Base-by-base conservation (phyloP, 2,329 filamentous ascomycete genomes). In the Exophiala dermatitidis region DNA sequence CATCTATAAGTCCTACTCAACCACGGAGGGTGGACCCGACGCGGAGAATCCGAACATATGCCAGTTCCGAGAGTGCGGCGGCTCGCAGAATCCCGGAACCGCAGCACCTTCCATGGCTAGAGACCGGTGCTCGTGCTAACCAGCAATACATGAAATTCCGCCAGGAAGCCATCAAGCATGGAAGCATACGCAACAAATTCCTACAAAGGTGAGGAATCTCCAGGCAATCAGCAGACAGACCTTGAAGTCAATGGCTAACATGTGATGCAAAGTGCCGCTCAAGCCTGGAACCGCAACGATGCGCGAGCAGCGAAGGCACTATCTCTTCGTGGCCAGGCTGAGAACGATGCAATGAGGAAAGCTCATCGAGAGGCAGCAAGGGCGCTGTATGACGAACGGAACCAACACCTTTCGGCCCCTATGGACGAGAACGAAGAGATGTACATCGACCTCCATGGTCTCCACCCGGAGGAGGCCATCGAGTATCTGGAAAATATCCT, bases 221-320 rank as follows among this genome's bases (percentile, higher is more conserved):
- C 3, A 26, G 28, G 33, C 30, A 3, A 40, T 8, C 12, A 33
- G 19, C 28, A 3, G 36, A 5, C 44, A 28, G 6, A 4, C 31
- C 32, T 26, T 46, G 37, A 12, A 41, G n/a, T 19, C 19, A 19
- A 30, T 46, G 3, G n/a, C 31, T 38, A 46, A 46, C 33, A 38
- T 46, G 49, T 26, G 41, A 30, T 36, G 26, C 30, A 40, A 59
- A 94, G 90, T 69, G 93, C 93, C 61, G 91, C 91, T 5, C 91
- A 97, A 77, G 93, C 93, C 26, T 98, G 93, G 91, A 96, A 97
- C 68, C 86, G 93, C 53, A 97, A 96, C 65, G 93, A 98, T 69
- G 91, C 93, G 38, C 85, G 93, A 58, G 91, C 93, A 12, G 93
- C 93, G 56, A 97, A 97, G 74, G 91, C 91, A 32, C 80, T 97